phyloP scores from a whole-genome alignment of 2,329 filamentous ascomycete species.

The Cryphonectria parasitica region DNA sequence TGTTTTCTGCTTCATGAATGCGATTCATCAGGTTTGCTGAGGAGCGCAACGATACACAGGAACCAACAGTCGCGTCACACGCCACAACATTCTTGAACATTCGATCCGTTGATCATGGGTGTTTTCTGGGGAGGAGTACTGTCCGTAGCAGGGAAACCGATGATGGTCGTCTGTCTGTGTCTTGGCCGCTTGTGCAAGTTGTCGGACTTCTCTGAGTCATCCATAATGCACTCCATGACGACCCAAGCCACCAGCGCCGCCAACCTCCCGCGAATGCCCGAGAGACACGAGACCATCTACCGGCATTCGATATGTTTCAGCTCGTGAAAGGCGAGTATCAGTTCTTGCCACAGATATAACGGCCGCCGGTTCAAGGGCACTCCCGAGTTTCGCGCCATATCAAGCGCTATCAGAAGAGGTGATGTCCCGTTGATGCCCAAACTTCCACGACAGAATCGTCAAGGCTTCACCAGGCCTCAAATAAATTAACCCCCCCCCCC shows the following conservation, averaged over 20 bases:
- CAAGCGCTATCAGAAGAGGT: neutral
- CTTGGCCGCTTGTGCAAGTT: neutral
- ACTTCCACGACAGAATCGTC: neutral
- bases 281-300: neutral
- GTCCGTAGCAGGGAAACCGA: neutral
- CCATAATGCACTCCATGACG: neutral
- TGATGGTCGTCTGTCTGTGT: neutral
- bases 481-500: neutral
- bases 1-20: neutral
- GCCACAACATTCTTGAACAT: neutral
- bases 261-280: neutral
- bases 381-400: neutral
- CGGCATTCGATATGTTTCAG: neutral
- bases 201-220: neutral
- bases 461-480: neutral
- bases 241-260: neutral
- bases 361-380: neutral
- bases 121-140: neutral
- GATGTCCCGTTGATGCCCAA: neutral
- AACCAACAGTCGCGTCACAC: neutral
- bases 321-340: neutral
- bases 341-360: neutral
- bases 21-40: neutral
- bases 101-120: neutral
- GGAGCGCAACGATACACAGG: neutral